Percentiles rank a stretch among this genome's conserved stretches.
phyloP scores from a whole-genome alignment of 164 flowering plant genomes.

The Berberis thunbergii region DNA sequence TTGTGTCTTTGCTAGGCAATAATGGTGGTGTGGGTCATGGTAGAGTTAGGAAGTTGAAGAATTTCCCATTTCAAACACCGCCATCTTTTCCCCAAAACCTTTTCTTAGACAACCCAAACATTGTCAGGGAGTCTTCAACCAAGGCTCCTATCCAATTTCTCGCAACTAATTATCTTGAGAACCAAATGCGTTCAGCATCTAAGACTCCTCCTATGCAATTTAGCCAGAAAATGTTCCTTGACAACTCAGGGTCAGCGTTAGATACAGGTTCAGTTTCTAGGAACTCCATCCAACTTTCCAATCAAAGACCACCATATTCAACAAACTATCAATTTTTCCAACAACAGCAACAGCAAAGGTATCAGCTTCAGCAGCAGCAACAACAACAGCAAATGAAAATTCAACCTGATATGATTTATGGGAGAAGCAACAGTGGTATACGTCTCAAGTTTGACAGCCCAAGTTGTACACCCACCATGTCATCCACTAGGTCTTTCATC shows the following conservation, averaged over 20 bases:
- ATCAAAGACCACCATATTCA: constrained; percentile 31
- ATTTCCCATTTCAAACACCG: constrained; percentile 21
- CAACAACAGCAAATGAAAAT: constrained; percentile 50
- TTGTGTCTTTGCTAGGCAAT: constrained; percentile 48
- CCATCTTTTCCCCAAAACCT: constrained; percentile 8
- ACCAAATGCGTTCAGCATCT: constrained; percentile 22
- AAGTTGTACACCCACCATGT: constrained; percentile 83
- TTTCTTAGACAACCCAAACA: constrained; percentile 43
- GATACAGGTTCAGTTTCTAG: constrained; percentile 46
- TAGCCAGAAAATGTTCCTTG: constrained; percentile 22
- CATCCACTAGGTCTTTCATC: constrained; percentile 82
- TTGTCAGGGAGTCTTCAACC: constrained; percentile 15
- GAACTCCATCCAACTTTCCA: constrained; percentile 29
- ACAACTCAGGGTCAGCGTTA: constrained; percentile 39
- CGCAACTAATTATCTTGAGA: neutral
- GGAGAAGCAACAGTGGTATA: constrained; percentile 59
- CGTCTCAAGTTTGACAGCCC: constrained; percentile 74
- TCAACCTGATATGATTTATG: constrained; percentile 60
- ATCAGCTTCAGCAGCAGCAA: constrained; percentile 18
- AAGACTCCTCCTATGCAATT: constrained; percentile 16
- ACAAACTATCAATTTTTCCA: constrained; percentile 46
- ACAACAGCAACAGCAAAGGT: constrained; percentile 32
- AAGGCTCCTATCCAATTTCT: neutral
- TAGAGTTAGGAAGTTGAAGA: constrained; percentile 51
- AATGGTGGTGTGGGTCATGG: constrained; percentile 49